Conservation (phyloP, 2,329 filamentous ascomycete genomes). For the Tympanopsis confertula region DNA sequence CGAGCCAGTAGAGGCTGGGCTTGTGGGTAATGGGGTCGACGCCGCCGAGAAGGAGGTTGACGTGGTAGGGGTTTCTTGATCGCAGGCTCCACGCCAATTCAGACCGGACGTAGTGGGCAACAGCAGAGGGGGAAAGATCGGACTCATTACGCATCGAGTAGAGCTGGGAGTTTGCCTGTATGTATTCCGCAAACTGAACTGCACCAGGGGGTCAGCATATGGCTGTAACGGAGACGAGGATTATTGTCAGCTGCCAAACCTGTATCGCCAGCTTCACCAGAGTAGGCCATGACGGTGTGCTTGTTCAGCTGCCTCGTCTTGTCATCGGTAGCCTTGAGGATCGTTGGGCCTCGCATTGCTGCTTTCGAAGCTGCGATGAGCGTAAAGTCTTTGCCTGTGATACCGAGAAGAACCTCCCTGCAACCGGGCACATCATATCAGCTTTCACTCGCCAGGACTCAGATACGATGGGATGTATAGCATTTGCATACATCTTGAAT, state of each 20-base stretch:
- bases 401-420: conserved; percentile 96
- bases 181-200: conserved; percentile 99
- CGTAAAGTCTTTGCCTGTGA: conserved; percentile 98
- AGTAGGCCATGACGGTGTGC: conserved; percentile 88
- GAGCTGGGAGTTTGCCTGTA: conserved; percentile 94
- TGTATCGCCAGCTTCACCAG: conserved; percentile 91
- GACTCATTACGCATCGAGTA: conserved; percentile 97
- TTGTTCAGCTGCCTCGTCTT: conserved; percentile 90
- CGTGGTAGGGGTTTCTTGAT: conserved; percentile 87
- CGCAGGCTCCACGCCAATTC: conserved; percentile 85
- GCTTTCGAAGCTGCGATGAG: conserved; percentile 96
- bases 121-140: conserved; percentile 77
- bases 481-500: too few relatives aligned
- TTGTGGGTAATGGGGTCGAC: conserved; percentile 85
- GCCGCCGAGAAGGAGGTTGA: conserved; percentile 90
- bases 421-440: background rate
- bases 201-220: conserved; percentile 5
- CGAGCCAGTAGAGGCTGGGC: conserved; percentile 90
- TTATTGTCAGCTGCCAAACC: conserved; percentile 36
- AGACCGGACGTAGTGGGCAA: conserved; percentile 85
- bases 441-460: background rate
- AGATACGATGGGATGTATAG: too few relatives aligned
- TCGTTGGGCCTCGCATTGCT: conserved; percentile 90
- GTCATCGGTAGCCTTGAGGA: conserved; percentile 91
- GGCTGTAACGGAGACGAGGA: background rate